These are phyloP conservation scores for Talaromyces sp. DNA, from an alignment of 2,329 filamentous ascomycete genomes.

Conservation along the genomic window DNA sequence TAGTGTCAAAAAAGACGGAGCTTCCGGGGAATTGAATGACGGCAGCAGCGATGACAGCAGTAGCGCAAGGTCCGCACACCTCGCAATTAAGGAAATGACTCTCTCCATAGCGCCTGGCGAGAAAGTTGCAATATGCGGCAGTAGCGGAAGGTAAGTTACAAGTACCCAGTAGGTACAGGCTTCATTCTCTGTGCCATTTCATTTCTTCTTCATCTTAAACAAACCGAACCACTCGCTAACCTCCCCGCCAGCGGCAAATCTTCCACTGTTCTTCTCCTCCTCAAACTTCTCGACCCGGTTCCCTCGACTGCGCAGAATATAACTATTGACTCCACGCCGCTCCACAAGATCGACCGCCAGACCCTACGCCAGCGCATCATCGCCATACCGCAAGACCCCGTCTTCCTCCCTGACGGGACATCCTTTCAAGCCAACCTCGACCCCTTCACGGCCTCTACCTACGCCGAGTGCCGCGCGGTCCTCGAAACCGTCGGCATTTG, in stretches of 20 bases:
- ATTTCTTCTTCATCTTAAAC: background rate
- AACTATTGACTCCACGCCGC: conserved; percentile 39
- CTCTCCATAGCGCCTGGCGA: conserved; percentile 7
- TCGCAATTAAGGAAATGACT: conserved; percentile 8
- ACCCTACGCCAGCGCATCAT: conserved; percentile 47
- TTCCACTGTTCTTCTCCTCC: conserved; percentile 36
- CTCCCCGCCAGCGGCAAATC: conserved; percentile 36
- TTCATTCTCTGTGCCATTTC: background rate
- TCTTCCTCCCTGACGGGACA: conserved; percentile 47
- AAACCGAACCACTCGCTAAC: conserved; percentile 2
- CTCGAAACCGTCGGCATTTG: conserved; percentile 2
- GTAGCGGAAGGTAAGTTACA: conserved; percentile 7
- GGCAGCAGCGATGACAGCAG: background rate
- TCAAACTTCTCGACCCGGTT: conserved; percentile 36
- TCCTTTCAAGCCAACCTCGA: conserved; percentile 42
- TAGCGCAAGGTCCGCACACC: background rate
- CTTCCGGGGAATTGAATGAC: background rate
- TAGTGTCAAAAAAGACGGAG: background rate
- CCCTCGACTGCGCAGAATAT: conserved; percentile 31
- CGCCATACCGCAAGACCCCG: conserved; percentile 51
- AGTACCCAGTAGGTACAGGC: background rate
- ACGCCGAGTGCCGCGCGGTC: background rate
- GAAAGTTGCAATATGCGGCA: conserved; percentile 8
- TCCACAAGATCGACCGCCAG: conserved; percentile 34
- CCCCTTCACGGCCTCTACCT: conserved; percentile 27